Conservation (phyloP, 768 basidiomycete genomes). For the Mycena alexandri region DNA sequence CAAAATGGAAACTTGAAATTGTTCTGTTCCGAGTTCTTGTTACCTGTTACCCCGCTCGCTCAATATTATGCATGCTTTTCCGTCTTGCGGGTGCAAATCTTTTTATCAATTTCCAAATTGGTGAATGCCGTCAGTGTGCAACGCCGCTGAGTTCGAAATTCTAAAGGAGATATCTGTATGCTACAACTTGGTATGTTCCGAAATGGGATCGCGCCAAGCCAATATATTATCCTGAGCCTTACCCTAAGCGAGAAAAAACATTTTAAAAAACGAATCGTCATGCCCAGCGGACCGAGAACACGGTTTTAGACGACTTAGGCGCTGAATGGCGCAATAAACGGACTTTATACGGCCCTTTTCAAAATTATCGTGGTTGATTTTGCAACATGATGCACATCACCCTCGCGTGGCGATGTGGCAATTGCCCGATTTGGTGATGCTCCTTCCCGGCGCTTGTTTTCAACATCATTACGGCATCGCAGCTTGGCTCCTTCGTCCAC, state of each 20-base stretch:
- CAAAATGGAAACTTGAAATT: not conserved
- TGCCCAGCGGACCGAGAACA: not conserved
- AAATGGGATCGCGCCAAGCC: too few species aligned
- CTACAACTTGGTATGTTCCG: too few species aligned
- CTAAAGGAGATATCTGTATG: conserved; percentile 19
- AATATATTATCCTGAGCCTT: too few species aligned
- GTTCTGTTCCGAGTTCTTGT: not conserved
- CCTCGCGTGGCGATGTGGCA: too few species aligned
- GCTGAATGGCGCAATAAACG: not conserved
- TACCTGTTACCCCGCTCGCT: not conserved
- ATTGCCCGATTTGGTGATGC: conserved; percentile 1
- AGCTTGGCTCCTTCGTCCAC: too few species aligned
- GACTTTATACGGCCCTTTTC: not conserved
- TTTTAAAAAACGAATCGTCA: not conserved
- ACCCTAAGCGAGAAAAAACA: not conserved
- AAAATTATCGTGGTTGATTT: not conserved
- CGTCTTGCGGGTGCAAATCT: not conserved
- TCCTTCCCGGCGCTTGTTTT: not conserved
- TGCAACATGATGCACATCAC: not conserved
- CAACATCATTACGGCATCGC: not conserved
- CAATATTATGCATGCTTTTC: conserved; percentile 2
- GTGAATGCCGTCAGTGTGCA: not conserved
- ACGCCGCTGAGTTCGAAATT: conserved; percentile 24
- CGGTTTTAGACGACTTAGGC: not conserved
- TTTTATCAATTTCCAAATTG: not conserved